Evolutionary conservation across 176 grass and related monocot genomes (phyloP).

Genomic region (Aegilops tauschii): DNA sequence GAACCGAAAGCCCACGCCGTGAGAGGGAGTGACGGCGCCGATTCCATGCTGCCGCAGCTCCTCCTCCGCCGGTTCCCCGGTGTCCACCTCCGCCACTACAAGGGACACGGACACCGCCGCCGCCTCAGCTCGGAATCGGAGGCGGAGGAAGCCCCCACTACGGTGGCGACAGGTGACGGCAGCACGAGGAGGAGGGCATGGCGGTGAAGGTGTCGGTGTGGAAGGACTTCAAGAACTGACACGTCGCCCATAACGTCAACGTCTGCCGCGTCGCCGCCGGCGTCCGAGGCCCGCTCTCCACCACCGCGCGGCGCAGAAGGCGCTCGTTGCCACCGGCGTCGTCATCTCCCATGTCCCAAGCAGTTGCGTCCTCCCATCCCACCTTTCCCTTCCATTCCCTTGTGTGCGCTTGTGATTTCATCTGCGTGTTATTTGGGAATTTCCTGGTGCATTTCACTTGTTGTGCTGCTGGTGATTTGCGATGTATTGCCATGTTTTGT

Average conservation of each 20-base stretch:
- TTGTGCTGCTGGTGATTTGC: neutral
- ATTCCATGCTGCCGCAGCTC: conserved; percentile 47
- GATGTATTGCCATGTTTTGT: neutral
- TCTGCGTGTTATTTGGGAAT: neutral
- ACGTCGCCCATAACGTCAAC: conserved; percentile 54
- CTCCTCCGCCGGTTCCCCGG: conserved; percentile 20
- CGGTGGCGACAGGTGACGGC: neutral
- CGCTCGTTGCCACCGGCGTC: conserved; percentile 63
- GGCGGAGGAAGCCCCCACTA: too few relatives aligned
- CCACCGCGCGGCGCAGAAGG: conserved; percentile 60
- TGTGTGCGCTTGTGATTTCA: neutral
- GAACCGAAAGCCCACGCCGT: neutral
- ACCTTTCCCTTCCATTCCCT: neutral
- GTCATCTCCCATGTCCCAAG: conserved; percentile 71
- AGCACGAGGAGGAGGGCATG: conserved; percentile 40
- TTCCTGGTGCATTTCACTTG: conserved; percentile 6
- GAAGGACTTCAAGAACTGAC: conserved; percentile 95
- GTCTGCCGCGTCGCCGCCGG: conserved; percentile 54
- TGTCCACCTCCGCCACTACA: neutral
- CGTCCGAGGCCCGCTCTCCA: conserved; percentile 64
- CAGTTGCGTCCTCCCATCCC: conserved; percentile 42
- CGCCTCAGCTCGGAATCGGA: conserved; percentile 14
- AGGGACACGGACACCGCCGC: neutral
- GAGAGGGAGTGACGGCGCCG: neutral
- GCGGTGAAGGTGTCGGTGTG: conserved; percentile 75